Percentiles rank a stretch among this genome's conserved stretches.
phyloP scores from a whole-genome alignment of 805 yeast genomes.

The Candida tallmaniae region DNA sequence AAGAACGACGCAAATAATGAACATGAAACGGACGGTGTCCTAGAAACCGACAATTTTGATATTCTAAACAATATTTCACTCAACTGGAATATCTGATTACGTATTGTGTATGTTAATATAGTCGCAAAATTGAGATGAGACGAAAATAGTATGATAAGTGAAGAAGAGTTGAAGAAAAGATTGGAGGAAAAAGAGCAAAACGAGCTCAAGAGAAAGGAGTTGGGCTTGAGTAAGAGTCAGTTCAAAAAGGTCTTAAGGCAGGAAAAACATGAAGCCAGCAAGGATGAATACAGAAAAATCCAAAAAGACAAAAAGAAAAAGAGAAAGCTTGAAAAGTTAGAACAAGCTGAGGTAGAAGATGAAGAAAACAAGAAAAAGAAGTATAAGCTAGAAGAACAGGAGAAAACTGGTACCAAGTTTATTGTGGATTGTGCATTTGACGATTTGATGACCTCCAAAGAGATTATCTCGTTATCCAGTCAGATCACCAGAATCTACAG shows the following conservation, averaged over 20 bases:
- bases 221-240: slow-evolving; percentile 79
- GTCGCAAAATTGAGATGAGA: not conserved
- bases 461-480: slow-evolving; percentile 62
- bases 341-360: slow-evolving; percentile 20
- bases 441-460: slow-evolving; percentile 77
- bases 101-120: not conserved
- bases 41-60: not conserved
- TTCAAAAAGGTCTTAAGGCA: slow-evolving; percentile 71
- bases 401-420: slow-evolving; percentile 46
- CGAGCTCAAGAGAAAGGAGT: slow-evolving; percentile 8
- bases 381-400: slow-evolving; percentile 44
- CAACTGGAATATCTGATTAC: not conserved
- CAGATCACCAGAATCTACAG: slow-evolving; percentile 84
- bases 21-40: not conserved
- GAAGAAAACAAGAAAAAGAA: slow-evolving; percentile 23
- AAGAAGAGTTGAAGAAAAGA: slow-evolving; percentile 7
- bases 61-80: not conserved
- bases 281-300: slow-evolving; percentile 55
- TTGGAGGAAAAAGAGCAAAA: slow-evolving; percentile 9
- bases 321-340: slow-evolving; percentile 24
- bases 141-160: slow-evolving; percentile 2
- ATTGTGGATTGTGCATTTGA: slow-evolving; percentile 91
- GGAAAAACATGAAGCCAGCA: slow-evolving; percentile 57
- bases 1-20: slow-evolving; percentile 10
- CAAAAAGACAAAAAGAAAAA: slow-evolving; percentile 50